Conservation (phyloP, 2,329 filamentous ascomycete genomes). For the Chrysoporthe austroafricana region DNA sequence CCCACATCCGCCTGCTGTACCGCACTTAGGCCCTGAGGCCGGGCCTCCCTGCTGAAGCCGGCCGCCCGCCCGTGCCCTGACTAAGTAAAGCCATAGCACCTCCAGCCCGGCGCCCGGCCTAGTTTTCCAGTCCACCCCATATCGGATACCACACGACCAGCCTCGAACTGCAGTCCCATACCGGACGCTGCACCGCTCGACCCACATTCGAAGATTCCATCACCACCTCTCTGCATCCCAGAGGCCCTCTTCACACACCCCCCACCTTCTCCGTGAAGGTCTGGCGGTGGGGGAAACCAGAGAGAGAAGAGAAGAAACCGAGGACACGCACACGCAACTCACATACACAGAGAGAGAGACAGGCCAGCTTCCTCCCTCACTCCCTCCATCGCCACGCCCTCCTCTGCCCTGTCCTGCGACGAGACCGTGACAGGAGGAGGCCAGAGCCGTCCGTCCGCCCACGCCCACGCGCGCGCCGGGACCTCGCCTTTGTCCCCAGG, state of each 20-base stretch:
- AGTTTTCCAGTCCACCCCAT: background rate
- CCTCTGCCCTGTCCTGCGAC: too few species aligned
- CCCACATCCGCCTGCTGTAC: background rate
- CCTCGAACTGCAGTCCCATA: slow-evolving; percentile 10
- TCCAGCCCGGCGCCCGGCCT: slow-evolving; percentile 2
- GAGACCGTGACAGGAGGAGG: background rate
- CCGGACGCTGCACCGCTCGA: slow-evolving; percentile 16
- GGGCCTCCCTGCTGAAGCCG: background rate
- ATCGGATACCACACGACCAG: slow-evolving; percentile 16
- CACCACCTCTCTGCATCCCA: slow-evolving; percentile 12
- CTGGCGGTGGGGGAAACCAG: slow-evolving; percentile 19
- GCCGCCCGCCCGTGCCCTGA: background rate
- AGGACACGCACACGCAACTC: background rate
- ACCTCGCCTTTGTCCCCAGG: background rate
- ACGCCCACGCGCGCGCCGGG: background rate
- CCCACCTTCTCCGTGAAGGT: slow-evolving; percentile 27
- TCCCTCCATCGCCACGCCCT: slow-evolving; percentile 3
- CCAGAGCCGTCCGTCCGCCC: background rate
- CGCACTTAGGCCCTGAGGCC: background rate
- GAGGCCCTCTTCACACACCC: slow-evolving; percentile 9
- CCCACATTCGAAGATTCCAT: slow-evolving; percentile 29
- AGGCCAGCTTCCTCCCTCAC: background rate
- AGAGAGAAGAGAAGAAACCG: background rate
- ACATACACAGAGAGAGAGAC: background rate
- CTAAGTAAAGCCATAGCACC: slow-evolving; percentile 4